Evolutionary conservation across 2,329 filamentous ascomycete species (phyloP).

Genomic region (Fusarium luffae): DNA sequence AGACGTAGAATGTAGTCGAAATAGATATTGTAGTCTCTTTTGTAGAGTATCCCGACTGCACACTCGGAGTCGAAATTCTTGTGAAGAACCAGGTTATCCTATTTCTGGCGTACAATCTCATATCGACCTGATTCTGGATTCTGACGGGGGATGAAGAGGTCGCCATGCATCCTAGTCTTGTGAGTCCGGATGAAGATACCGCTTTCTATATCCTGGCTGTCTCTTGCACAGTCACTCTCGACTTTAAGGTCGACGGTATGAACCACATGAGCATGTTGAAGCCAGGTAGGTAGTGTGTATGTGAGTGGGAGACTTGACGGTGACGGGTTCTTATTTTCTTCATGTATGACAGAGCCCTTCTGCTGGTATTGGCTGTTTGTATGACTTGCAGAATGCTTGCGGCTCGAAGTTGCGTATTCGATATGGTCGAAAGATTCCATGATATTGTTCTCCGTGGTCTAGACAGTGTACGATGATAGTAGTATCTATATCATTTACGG

Average conservation of each 20-base stretch:
- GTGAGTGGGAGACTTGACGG: background rate
- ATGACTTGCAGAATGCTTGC: background rate
- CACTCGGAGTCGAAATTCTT: constrained; percentile 23
- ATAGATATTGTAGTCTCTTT: constrained; percentile 29
- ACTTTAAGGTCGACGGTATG: constrained; percentile 31
- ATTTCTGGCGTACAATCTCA: constrained; percentile 6
- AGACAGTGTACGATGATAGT: background rate
- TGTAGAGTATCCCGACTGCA: constrained; percentile 30
- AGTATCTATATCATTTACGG: background rate
- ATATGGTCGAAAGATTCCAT: background rate
- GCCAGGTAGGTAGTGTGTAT: constrained; percentile 25
- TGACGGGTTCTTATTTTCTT: background rate
- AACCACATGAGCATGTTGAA: constrained; percentile 20
- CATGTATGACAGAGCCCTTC: background rate
- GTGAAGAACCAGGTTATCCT: constrained; percentile 10
- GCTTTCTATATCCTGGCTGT: constrained; percentile 12
- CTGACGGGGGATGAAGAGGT: constrained; percentile 23
- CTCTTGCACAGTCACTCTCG: background rate
- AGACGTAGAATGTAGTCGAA: constrained; percentile 11
- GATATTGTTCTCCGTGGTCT: background rate
- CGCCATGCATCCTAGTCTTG: constrained; percentile 8
- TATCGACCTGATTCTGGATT: constrained; percentile 5
- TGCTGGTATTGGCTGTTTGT: background rate
- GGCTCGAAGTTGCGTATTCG: background rate
- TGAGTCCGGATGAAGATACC: constrained; percentile 32